Evolutionary conservation across 1,139 yeast species (phyloP), one percentile per base, ranked within the genome.

Genomic region (Blastobotrys petasosporus): DNA sequence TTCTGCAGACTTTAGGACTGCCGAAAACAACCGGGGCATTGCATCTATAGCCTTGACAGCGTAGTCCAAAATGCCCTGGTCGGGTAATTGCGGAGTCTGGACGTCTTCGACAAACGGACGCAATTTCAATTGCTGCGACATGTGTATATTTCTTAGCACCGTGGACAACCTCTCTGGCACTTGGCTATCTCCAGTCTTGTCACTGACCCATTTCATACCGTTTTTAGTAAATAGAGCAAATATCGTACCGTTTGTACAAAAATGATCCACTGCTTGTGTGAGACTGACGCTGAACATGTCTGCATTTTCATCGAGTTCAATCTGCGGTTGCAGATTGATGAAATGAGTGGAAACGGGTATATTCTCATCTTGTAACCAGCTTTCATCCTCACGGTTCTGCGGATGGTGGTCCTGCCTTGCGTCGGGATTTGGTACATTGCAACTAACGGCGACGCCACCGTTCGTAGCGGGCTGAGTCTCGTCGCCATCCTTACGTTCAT

Each of bases 171-270:
- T 51, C n/a, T 50, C 52, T 12, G 58, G 55, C 16, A 63, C 34
- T 2, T 44, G 39, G 12, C 57, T 55, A 44, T 67, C 65, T 29
- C 67, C 65, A n/a, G 67, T 50, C 40, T 60, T 62, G 11, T 57
- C 61, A 7, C 63, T 57, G 12, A 73, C 55, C 75, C 76, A 71
- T 37, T 59, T 57, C 23, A 73, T 44, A 6, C 77, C 77, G 29
- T 54, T 51, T 2, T 64, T 59, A 4, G 75, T 66, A 39, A 73
- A 62, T 7, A 73, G 54, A 0, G 74, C 65, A 39, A 73, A 62
- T 0, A 70, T 59, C 0, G 71, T 61, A 50, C 46, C 53, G 32
- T 54, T 48, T 12, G 56, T 44, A 41, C 52, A 48, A 23, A 55
- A 43, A 31, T 52, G 49, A n/a, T 49, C 44, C 13, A 42, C 43